Evolutionary conservation across 768 basidiomycete genomes (phyloP).

Genomic region (Phanerodontia chrysosporium): DNA sequence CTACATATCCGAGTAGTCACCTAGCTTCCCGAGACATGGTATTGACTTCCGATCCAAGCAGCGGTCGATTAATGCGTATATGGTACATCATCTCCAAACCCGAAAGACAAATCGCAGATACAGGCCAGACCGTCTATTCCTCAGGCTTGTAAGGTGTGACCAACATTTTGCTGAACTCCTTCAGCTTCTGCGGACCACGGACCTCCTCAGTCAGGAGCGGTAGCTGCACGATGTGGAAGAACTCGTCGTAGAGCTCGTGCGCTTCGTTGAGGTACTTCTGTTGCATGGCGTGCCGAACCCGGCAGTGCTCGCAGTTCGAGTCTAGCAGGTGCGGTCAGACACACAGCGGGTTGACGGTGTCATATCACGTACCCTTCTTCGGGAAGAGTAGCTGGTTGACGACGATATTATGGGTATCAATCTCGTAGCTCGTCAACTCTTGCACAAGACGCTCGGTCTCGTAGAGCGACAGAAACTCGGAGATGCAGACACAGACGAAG

Average conservation of each 20-base stretch:
- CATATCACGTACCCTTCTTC: constrained; percentile 60
- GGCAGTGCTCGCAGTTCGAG: constrained; percentile 93
- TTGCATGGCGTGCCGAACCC: constrained; percentile 94
- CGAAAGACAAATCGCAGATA: background rate
- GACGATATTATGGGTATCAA: constrained; percentile 98
- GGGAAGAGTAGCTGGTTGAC: constrained; percentile 97
- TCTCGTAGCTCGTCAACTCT: constrained; percentile 89
- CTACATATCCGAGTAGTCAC: too few relatives aligned
- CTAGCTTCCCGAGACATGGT: too few relatives aligned
- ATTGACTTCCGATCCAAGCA: background rate
- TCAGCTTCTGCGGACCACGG: constrained; percentile 88
- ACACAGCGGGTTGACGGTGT: background rate
- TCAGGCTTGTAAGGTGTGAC: constrained; percentile 70
- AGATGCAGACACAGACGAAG: constrained; percentile 98
- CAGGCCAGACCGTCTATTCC: background rate
- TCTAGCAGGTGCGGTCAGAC: constrained; percentile 37
- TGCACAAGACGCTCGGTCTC: constrained; percentile 98
- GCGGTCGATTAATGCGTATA: constrained; percentile 1
- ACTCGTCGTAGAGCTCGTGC: constrained; percentile 95
- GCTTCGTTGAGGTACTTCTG: constrained; percentile 97
- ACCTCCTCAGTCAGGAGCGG: constrained; percentile 97
- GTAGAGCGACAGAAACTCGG: constrained; percentile 96
- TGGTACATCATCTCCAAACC: constrained; percentile 1
- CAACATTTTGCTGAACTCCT: constrained; percentile 90
- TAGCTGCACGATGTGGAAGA: constrained; percentile 94